Base-by-base conservation (phyloP, 345 rosid species). In the Eucalyptus fibrosa region DNA sequence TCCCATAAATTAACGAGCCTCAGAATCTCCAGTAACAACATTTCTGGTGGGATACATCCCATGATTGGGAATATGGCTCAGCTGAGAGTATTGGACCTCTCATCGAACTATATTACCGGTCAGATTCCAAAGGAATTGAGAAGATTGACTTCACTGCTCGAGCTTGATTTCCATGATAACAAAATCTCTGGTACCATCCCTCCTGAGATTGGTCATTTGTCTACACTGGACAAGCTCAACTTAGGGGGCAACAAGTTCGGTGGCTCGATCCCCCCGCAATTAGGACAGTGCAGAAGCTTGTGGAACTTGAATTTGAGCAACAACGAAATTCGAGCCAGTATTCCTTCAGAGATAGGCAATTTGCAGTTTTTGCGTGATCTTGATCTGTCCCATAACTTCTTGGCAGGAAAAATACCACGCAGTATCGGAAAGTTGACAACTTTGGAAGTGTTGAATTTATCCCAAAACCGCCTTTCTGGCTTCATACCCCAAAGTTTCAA, bases 101-200 rank as follows among this genome's bases (percentile, higher is more conserved):
- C 83, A 3, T 72, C 47, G 1, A 72, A 72, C 47, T 3, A 37
- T 72, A 72, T 72, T 6, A 6, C 47, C 0, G 16, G 45, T 37
- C 3, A 1, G 45, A 5, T 72, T 72, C 83, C 47, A 2, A 37
- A 5, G 83, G 83, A 72, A 85, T 0, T 60, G 19, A 45, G 88
- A 18, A 42, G 50, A 50, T 87, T 87, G 87, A 59, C 89, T 80
- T 81, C 53, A 5, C 19, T 87, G 26, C 18, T 12, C 14, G 60
- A 37, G 30, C 28, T 90, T 37, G 23, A 45, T 87, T n/a, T 90
- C 11, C 30, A 21, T 12, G 85, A 80, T 30, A 90, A 90, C 86
- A 53, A 89, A 30, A 90, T 92, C 59, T 91, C 92, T 7, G 93
- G 93, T 28, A 24, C 12, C 4, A 80, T 92, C 32, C 93, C 92